Percentiles rank a stretch among this genome's conserved stretches.
These are phyloP conservation scores for Stephania yunnanensis DNA, from an alignment of 164 flowering plant genomes.

Conservation along the genomic window DNA sequence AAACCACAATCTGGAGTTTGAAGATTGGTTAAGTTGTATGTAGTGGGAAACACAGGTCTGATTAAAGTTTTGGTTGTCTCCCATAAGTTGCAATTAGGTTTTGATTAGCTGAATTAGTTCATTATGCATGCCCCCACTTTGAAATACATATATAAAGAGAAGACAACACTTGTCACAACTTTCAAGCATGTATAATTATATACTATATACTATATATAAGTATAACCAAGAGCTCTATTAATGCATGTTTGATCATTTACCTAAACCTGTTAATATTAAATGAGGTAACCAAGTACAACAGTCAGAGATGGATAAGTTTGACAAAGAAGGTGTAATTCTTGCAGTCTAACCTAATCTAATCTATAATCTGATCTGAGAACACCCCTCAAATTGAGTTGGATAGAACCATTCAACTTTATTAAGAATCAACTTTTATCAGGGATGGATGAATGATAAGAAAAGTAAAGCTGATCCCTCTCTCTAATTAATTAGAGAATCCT, in stretches of 20 bases:
- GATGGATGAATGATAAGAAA: background rate
- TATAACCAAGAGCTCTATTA: background rate
- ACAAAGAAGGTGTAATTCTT: background rate
- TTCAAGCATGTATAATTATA: background rate
- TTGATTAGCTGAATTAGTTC: background rate
- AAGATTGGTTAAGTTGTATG: background rate
- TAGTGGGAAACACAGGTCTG: background rate
- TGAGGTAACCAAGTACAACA: background rate
- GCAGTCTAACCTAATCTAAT: conserved; percentile 3
- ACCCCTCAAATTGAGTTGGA: background rate
- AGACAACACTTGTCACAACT: background rate
- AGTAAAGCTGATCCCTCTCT: background rate
- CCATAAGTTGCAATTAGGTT: background rate
- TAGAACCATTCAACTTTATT: background rate
- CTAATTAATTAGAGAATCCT: background rate
- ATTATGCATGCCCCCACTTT: background rate
- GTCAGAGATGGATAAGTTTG: background rate
- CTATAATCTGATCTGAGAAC: background rate
- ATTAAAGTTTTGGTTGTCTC: conserved; percentile 2
- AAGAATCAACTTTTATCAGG: background rate
- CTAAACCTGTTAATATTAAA: background rate
- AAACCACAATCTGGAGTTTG: background rate
- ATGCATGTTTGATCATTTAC: background rate
- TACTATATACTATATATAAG: too few relatives aligned
- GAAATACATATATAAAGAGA: background rate